Evolutionary conservation across 768 basidiomycete species (phyloP), one percentile per base, ranked within the genome.

Genomic region (Lactarius hengduanensis): DNA sequence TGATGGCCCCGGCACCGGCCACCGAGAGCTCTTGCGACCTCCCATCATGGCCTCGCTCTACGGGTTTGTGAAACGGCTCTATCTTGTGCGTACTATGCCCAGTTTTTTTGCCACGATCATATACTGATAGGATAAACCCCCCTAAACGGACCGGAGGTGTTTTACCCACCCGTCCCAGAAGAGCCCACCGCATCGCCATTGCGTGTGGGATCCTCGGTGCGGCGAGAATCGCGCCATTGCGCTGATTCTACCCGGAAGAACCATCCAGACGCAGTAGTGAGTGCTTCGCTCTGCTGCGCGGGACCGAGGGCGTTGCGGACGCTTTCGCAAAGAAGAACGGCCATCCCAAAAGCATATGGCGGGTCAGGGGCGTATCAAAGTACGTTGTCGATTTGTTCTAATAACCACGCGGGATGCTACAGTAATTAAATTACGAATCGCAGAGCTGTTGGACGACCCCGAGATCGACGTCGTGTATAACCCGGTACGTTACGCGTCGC

Each of bases 381-480:
- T 86, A 58, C 18, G 69, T 20, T 8, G 30, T 11, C 16, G 7
- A 41, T 10, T 11, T n/a, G 20, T 43, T 6, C 10, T 20, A 53
- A 32, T 36, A 2, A 2, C 34, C 34, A 18, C 16, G 1, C 13
- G 4, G n/a, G 6, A 1, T 58, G 61, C 40, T 34, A 16, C 30
- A 30, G 30, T 32, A 1, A 62, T 54, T 38, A 38, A 36, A 38
- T 13, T 13, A 32, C 13, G n/a, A 43, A 53, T 20, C 64, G 5
- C 74, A 81, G 83, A 79, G 47, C 69, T 86, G 30, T 71, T 88
- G 34, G 78, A 84, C 63, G 85, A 87, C 62, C 80, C 78, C 2
- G 79, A 78, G n/a, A 78, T 88, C 15, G 82, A 87, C 62, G 81
- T 78, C 1, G 76, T 87, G 20, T 87, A 88, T 71, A 87, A 85